These are phyloP conservation scores for Globisporangium middletonii DNA, from an alignment of 352 stramenopile species.

Conservation along the genomic window DNA sequence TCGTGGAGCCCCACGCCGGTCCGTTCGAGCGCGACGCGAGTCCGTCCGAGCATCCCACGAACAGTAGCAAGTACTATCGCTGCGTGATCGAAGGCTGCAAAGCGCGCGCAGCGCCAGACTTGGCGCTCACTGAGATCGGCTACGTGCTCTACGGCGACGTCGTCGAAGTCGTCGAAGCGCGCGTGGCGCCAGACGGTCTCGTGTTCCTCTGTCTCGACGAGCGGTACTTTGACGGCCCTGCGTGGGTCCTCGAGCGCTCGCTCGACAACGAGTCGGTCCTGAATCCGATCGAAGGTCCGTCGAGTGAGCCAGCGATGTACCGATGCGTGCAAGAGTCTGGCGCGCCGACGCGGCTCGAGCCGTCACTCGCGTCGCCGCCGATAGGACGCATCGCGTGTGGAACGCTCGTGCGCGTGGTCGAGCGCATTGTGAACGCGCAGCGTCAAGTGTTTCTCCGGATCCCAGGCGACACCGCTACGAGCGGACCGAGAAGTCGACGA, in stretches of 20 bases:
- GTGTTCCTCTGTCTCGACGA: conserved; percentile 59
- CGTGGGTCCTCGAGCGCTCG: conserved; percentile 69
- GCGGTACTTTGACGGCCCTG: conserved; percentile 61
- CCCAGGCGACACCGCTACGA: neutral
- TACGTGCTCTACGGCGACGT: conserved; percentile 76
- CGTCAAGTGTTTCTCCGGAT: conserved; percentile 58
- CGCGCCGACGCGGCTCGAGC: conserved; percentile 47
- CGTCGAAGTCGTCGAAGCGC: conserved; percentile 54
- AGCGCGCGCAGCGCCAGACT: conserved; percentile 36
- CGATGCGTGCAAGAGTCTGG: conserved; percentile 68
- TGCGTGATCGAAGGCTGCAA: conserved; percentile 81
- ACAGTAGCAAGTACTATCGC: conserved; percentile 32
- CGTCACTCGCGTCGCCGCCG: conserved; percentile 46
- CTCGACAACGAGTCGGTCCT: conserved; percentile 76
- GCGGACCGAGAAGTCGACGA: neutral
- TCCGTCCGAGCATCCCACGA: neutral
- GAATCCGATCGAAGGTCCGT: conserved; percentile 52
- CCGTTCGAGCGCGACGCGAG: conserved; percentile 21
- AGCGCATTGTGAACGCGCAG: conserved; percentile 55
- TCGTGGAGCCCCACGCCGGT: conserved; percentile 50
- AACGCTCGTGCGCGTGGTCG: conserved; percentile 35
- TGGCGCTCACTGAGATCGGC: conserved; percentile 56
- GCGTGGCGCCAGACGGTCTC: conserved; percentile 35
- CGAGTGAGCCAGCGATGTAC: conserved; percentile 25
- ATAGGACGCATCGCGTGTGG: conserved; percentile 58